These are phyloP conservation scores for Aotearoamyces nothofagi DNA, from an alignment of 2,329 filamentous ascomycete genomes.

Conservation along the genomic window DNA sequence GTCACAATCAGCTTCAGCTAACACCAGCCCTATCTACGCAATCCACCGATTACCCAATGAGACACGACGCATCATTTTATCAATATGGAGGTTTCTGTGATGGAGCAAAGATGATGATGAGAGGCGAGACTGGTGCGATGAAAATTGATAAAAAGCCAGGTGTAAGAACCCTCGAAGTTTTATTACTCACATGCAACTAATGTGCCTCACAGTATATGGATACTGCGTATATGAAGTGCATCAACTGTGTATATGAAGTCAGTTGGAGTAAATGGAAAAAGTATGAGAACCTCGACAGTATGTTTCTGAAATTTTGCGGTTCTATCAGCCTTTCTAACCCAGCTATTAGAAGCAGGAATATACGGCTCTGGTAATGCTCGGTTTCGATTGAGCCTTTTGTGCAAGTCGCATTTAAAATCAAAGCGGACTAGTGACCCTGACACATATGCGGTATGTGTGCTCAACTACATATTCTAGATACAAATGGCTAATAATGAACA, in stretches of 20 bases:
- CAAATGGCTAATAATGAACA: conserved; percentile 3
- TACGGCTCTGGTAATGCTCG: conserved; percentile 16
- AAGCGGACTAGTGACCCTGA: conserved; percentile 13
- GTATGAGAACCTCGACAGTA: conserved; percentile 7
- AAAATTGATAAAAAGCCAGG: conserved; percentile 16
- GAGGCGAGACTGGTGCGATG: conserved; percentile 14
- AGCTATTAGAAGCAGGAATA: conserved; percentile 12
- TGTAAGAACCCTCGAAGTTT: conserved; percentile 11
- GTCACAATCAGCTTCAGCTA: too few species aligned
- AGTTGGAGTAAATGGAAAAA: conserved; percentile 16
- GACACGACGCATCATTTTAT: too few species aligned
- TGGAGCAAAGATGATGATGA: conserved; percentile 13
- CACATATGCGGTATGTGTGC: conserved; percentile 15
- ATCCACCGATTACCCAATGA: too few species aligned
- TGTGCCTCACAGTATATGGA: too few species aligned
- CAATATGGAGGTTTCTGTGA: conserved; percentile 18
- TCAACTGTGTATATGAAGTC: conserved; percentile 18
- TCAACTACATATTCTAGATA: background rate
- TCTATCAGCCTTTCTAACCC: conserved; percentile 9
- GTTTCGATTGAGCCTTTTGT: conserved; percentile 16
- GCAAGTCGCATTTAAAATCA: conserved; percentile 17
- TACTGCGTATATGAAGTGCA: conserved; percentile 14
- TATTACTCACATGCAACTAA: conserved; percentile 13
- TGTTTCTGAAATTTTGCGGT: background rate
- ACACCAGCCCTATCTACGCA: too few species aligned